A percentile compares a stretch with the other conserved stretches of the same genome.
phyloP scores from a whole-genome alignment of 345 rosid genomes.

The Populus simonii region DNA sequence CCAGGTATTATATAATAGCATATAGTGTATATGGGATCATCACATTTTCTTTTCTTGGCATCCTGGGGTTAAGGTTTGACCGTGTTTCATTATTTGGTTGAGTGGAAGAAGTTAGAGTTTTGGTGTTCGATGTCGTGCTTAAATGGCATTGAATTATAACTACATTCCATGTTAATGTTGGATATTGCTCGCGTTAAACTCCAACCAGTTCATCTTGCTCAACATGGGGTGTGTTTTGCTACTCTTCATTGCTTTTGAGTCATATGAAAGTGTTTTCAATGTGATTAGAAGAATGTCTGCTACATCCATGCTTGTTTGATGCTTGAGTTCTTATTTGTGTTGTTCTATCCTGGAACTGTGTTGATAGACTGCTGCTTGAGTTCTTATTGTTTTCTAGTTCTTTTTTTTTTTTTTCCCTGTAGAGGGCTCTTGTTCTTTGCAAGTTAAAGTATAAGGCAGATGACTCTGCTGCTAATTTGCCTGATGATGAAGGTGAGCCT shows the following conservation, averaged over 20 bases:
- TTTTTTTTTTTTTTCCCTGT: neutral
- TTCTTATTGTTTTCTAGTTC: neutral
- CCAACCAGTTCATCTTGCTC: neutral
- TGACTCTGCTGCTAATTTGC: neutral
- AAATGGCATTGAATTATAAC: neutral
- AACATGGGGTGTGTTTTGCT: neutral
- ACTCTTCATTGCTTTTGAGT: neutral
- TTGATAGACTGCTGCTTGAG: neutral
- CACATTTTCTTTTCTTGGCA: neutral
- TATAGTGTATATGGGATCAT: neutral
- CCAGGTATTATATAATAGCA: constrained; percentile 1
- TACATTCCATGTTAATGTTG: neutral
- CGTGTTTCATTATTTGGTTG: neutral
- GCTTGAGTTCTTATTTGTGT: neutral
- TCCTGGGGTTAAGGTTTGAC: neutral
- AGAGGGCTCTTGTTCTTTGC: constrained; percentile 18
- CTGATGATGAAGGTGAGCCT: neutral
- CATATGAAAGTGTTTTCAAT: neutral
- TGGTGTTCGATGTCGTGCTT: neutral
- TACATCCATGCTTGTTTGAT: neutral
- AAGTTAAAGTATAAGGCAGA: constrained; percentile 13
- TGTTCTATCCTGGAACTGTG: neutral
- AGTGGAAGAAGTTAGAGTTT: neutral
- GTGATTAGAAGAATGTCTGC: neutral
- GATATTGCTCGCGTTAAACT: neutral